Evolutionary conservation across 331 rosid genomes (phyloP).

Genomic region (Quercus lobata): DNA sequence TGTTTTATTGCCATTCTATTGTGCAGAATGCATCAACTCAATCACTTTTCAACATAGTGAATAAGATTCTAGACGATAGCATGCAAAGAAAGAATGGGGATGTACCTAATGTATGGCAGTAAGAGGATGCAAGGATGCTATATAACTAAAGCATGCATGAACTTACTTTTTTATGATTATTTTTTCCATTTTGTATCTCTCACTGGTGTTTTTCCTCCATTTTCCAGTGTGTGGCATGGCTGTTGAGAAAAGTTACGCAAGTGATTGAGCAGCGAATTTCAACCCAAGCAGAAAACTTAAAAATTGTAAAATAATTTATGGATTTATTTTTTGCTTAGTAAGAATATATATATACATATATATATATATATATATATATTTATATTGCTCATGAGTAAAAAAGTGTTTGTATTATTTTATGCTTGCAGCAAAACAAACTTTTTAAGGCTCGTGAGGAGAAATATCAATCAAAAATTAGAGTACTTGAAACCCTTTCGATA

Average conservation of each 20-base stretch:
- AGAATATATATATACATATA: not conserved
- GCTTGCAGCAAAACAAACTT: slow-evolving; percentile 67
- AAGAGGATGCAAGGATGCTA: slow-evolving; percentile 30
- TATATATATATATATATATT: not conserved
- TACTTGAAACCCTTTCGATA: slow-evolving; percentile 73
- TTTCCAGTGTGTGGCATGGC: slow-evolving; percentile 63
- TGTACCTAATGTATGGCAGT: slow-evolving; percentile 63
- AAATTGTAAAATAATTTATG: slow-evolving; percentile 48
- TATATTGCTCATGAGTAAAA: slow-evolving; percentile 20
- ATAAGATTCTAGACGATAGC: slow-evolving; percentile 63
- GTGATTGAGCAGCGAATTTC: slow-evolving; percentile 68
- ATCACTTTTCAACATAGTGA: slow-evolving; percentile 57
- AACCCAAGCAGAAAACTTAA: slow-evolving; percentile 66
- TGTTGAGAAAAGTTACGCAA: slow-evolving; percentile 71
- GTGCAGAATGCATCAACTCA: slow-evolving; percentile 73
- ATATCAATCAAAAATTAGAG: slow-evolving; percentile 65
- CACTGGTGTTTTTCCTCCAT: slow-evolving; percentile 19
- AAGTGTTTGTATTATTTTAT: slow-evolving; percentile 27
- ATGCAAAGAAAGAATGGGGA: slow-evolving; percentile 61
- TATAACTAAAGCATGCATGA: slow-evolving; percentile 22
- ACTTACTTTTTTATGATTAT: not conserved
- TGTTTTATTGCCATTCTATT: slow-evolving; percentile 20
- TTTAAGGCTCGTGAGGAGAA: slow-evolving; percentile 82
- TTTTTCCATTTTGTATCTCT: slow-evolving; percentile 8
- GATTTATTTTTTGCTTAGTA: not conserved